Base-by-base conservation (phyloP, 1,139 yeast genomes). In the Meyerozyma guilliermondii region DNA sequence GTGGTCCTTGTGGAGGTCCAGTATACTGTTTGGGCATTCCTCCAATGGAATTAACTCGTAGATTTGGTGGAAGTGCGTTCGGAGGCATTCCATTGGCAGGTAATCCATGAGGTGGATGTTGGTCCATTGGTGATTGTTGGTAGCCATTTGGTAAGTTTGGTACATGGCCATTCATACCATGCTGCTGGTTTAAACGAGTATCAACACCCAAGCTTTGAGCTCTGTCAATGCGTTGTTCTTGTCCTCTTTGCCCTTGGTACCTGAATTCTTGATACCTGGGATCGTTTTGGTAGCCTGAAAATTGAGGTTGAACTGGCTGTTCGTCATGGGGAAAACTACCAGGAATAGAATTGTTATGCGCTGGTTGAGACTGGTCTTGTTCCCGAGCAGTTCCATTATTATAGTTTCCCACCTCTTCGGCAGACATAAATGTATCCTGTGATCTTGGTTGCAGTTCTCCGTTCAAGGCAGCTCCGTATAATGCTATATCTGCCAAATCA, bases 401-500 rank as follows among this genome's bases (percentile, higher is more conserved):
- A 5, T 29, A 29, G 17, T 29, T 11, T 7, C 20, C 39, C 13
- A 39, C 41, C 2, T 34, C 23, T 36, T 33, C 39, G 10, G 45
- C 22, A 16, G 45, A 11, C 31, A 13, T 35, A 22, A 29, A 23
- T 2, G 36, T 33, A 5, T 33, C 36, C 36, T 33, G 36, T 14
- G 44, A 26, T 24, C 27, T 42, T 39, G 46, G 44, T 26, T 13
- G 39, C 35, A 26, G 34, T 30, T 64, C 68, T 7, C 63, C 66
- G 43, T 63, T 62, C 39, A 66, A 50, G 9, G 52, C 50, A 18
- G 68, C 73, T 2, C 73, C 71, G 48, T 68, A 71, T 11, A 70
- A 43, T 1, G 78, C 78, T 46, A 71, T 69, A 48, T 70, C 74
- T 2, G 75, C 58, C 43, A 73, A 62, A 49, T 75, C 80, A 31